Conservation (phyloP, 2,329 filamentous ascomycete genomes). For the Clonostachys sp. region DNA sequence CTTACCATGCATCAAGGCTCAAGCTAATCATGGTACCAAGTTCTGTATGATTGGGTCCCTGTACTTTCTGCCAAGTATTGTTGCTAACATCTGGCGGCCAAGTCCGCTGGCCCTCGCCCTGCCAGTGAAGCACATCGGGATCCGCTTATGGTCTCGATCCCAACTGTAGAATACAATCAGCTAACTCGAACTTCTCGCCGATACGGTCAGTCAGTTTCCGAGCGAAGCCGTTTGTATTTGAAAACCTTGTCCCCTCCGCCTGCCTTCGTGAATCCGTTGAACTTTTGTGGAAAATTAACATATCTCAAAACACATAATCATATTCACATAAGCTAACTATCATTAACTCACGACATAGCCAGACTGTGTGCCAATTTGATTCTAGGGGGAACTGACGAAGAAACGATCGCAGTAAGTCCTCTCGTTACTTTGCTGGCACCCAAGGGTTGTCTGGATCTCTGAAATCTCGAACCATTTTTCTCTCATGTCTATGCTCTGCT, state of each 20-base stretch:
- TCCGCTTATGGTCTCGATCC: not conserved
- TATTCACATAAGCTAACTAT: no score
- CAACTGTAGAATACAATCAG: conserved; percentile 1
- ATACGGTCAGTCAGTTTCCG: conserved; percentile 2
- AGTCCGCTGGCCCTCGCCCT: no score
- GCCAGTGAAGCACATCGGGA: not conserved
- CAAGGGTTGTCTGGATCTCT: no score
- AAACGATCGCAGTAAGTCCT: conserved; percentile 37
- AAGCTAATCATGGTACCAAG: not conserved
- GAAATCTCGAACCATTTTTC: no score
- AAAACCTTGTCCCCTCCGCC: no score
- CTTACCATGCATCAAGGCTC: not conserved
- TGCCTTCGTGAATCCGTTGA: no score
- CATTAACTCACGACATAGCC: not conserved
- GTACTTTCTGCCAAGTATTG: not conserved
- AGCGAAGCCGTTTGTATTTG: not conserved
- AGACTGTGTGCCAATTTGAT: conserved; percentile 10
- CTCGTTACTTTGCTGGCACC: no score
- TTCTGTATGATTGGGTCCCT: not conserved
- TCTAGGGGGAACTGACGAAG: conserved; percentile 39
- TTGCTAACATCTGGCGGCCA: no score
- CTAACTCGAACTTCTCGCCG: conserved; percentile 1
- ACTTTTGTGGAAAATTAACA: no score
- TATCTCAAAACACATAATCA: no score
- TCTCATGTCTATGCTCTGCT: no score